Conservation (phyloP, 139 green algal genomes). For the Asterochloris erici region DNA sequence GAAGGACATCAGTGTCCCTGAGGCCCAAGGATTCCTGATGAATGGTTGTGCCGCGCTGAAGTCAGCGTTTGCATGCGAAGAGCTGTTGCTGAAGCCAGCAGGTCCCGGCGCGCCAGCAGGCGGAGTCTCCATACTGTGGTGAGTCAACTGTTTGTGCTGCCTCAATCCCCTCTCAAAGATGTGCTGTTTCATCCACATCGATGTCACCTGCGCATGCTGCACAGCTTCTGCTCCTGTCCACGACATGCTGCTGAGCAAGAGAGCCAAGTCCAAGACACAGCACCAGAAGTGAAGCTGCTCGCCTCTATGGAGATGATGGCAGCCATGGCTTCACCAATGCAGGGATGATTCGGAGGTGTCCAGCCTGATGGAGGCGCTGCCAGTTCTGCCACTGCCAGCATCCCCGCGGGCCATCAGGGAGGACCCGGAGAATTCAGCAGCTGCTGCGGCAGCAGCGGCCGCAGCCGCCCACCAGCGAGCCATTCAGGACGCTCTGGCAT, state of each 20-base stretch:
- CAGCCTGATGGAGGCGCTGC: too few species aligned
- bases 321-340: too few species aligned
- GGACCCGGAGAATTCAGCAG: background rate
- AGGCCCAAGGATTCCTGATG: conserved; percentile 31
- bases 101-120: background rate
- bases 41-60: conserved; percentile 34
- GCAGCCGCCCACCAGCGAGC: too few species aligned
- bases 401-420: too few species aligned
- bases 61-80: conserved; percentile 30
- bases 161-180: background rate
- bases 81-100: conserved; percentile 39
- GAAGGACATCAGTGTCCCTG: conserved; percentile 4
- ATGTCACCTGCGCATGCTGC: background rate
- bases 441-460: too few species aligned
- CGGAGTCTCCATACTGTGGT: conserved; percentile 23
- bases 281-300: too few species aligned
- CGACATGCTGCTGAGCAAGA: too few species aligned
- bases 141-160: background rate
- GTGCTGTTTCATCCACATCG: background rate
- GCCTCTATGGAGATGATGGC: too few species aligned
- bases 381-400: too few species aligned
- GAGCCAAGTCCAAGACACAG: too few species aligned
- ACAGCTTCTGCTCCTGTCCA: too few species aligned
- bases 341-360: too few species aligned
- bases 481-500: background rate